A percentile compares a stretch with the other conserved stretches of the same genome.
phyloP scores from a whole-genome alignment of 805 yeast genomes.

The Candida xyloterini region DNA sequence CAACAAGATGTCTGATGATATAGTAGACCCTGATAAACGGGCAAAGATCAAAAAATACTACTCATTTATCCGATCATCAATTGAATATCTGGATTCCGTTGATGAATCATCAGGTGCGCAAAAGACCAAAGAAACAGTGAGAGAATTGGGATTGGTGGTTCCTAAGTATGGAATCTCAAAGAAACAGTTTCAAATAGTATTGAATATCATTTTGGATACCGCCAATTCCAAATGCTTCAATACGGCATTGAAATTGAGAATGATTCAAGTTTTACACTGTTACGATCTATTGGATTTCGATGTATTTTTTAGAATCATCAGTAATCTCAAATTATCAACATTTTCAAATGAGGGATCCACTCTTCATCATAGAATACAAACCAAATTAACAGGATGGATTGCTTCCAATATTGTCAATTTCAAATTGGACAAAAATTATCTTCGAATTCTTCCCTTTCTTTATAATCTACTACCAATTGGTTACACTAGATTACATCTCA shows the following conservation, averaged over 20 bases:
- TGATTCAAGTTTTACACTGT: slow-evolving; percentile 17
- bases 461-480: slow-evolving; percentile 30
- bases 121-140: slow-evolving; percentile 10
- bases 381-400: slow-evolving; percentile 20
- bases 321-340: slow-evolving; percentile 22
- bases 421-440: slow-evolving; percentile 17
- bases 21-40: neutral
- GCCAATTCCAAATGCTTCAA: slow-evolving; percentile 14
- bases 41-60: slow-evolving; percentile 11
- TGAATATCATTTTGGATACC: slow-evolving; percentile 22
- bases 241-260: slow-evolving; percentile 13
- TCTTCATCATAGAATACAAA: slow-evolving; percentile 20
- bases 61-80: slow-evolving; percentile 10
- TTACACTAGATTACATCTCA: slow-evolving; percentile 23
- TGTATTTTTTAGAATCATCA: slow-evolving; percentile 20
- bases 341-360: slow-evolving; percentile 22
- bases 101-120: slow-evolving; percentile 1
- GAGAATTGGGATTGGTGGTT: slow-evolving; percentile 21
- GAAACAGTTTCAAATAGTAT: slow-evolving; percentile 16
- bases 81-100: neutral
- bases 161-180: slow-evolving; percentile 25
- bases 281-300: slow-evolving; percentile 25
- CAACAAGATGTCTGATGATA: neutral
- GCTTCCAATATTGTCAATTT: slow-evolving; percentile 23
- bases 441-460: slow-evolving; percentile 22